Evolutionary conservation across 768 basidiomycete genomes (phyloP).

Genomic region (Cystofilobasidium bisporidii): DNA sequence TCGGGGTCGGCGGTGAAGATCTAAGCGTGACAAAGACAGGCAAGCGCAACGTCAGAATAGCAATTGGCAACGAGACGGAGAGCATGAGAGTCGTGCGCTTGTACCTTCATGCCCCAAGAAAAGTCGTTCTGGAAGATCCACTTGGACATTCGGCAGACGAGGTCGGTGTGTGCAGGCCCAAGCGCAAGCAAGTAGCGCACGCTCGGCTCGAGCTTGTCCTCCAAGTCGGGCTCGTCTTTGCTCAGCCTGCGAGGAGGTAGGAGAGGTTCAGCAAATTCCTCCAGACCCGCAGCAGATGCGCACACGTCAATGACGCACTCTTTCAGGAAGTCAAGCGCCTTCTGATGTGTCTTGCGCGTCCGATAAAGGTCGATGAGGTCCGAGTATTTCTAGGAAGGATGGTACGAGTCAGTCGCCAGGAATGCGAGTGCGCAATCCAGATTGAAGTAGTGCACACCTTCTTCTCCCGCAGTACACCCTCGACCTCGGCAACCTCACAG

Average conservation of each 20-base stretch:
- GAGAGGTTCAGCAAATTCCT: not conserved
- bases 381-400: constrained; percentile 60
- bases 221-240: constrained; percentile 61
- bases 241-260: constrained; percentile 52
- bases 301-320: constrained; percentile 57
- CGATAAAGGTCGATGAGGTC: constrained; percentile 87
- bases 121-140: constrained; percentile 76
- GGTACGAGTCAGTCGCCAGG: not conserved
- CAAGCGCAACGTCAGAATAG: not conserved
- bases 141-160: constrained; percentile 67
- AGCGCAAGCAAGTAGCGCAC: constrained; percentile 85
- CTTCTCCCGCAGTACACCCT: constrained; percentile 68
- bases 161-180: constrained; percentile 66
- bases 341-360: constrained; percentile 88
- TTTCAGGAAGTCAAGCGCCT: constrained; percentile 72
- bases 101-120: constrained; percentile 64
- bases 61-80: not conserved
- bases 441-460: constrained; percentile 48
- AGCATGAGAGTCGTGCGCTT: constrained; percentile 32
- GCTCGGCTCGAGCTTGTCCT: constrained; percentile 72
- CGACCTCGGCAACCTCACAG: constrained; percentile 92
- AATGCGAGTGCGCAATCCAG: not conserved
- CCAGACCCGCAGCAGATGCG: no score
- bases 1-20: constrained; percentile 79
- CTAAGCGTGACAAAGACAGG: constrained; percentile 46